A percentile compares a stretch with the other conserved stretches of the same genome.
These are phyloP conservation scores for Priceomyces carsonii DNA, from an alignment of 805 yeast genomes.

Conservation along the genomic window DNA sequence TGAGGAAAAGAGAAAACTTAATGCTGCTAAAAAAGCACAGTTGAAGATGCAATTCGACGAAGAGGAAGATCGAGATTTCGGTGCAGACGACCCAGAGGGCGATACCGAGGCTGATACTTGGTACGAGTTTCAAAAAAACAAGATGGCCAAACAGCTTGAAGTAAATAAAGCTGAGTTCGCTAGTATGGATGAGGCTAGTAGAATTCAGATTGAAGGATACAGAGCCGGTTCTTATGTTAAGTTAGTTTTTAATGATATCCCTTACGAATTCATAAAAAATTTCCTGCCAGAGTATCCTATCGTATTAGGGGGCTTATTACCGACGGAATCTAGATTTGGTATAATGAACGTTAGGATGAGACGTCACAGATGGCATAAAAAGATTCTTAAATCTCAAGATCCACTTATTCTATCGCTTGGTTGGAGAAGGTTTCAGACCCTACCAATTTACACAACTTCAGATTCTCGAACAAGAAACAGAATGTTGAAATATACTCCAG, in stretches of 20 bases:
- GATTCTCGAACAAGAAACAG: conserved; percentile 98
- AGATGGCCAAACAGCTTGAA: conserved; percentile 93
- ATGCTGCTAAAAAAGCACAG: conserved; percentile 88
- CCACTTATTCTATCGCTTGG: conserved; percentile 93
- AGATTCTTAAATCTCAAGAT: conserved; percentile 91
- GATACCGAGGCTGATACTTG: conserved; percentile 83
- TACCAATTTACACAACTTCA: conserved; percentile 93
- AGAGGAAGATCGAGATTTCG: conserved; percentile 62
- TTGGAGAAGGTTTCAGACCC: conserved; percentile 97
- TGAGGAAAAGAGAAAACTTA: conserved; percentile 74
- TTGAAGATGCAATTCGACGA: conserved; percentile 88
- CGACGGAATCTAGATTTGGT: conserved; percentile 92
- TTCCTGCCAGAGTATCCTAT: conserved; percentile 86
- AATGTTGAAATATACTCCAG: conserved; percentile 97
- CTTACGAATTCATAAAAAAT: conserved; percentile 87
- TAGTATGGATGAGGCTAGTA: conserved; percentile 70
- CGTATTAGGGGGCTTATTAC: conserved; percentile 84
- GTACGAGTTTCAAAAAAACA: conserved; percentile 96
- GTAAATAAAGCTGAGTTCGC: conserved; percentile 83
- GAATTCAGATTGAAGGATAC: conserved; percentile 85
- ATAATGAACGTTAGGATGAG: conserved; percentile 89
- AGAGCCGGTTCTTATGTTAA: conserved; percentile 94
- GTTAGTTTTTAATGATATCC: conserved; percentile 75
- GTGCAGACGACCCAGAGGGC: conserved; percentile 79
- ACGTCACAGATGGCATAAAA: conserved; percentile 99